phyloP scores from a whole-genome alignment of 2,329 filamentous ascomycete genomes.

The Didymosphaeria variabile region DNA sequence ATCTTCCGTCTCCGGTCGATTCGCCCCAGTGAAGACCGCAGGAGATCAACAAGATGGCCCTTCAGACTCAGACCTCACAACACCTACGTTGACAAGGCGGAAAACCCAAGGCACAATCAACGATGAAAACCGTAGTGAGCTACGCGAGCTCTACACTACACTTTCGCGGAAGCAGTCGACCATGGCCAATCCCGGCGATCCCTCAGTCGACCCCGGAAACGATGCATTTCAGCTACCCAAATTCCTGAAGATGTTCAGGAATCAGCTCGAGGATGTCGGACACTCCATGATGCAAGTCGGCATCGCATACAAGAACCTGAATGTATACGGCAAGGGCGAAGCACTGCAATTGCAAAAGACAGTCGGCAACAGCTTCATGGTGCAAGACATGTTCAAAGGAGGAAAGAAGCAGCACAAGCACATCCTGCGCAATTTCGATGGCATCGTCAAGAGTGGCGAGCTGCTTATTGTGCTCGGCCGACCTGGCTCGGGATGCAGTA shows the following conservation, averaged over 20 bases:
- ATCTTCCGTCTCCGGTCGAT: conserved; percentile 17
- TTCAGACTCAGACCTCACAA: conserved; percentile 9
- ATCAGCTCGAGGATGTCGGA: conserved; percentile 64
- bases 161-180: conserved; percentile 36
- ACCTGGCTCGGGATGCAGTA: conserved; percentile 69
- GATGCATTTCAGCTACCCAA: conserved; percentile 64
- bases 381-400: conserved; percentile 66
- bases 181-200: conserved; percentile 51
- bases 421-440: conserved; percentile 64
- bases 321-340: conserved; percentile 72
- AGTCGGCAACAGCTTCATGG: conserved; percentile 66
- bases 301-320: conserved; percentile 71
- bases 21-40: conserved; percentile 17
- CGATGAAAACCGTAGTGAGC: conserved; percentile 34
- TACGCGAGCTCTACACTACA: conserved; percentile 34
- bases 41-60: conserved; percentile 14
- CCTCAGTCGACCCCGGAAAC: conserved; percentile 62
- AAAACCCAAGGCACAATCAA: conserved; percentile 32
- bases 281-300: conserved; percentile 65
- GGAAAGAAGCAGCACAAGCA: conserved; percentile 61
- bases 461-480: conserved; percentile 58
- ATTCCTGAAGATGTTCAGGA: conserved; percentile 61
- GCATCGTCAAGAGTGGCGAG: conserved; percentile 61
- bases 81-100: conserved; percentile 16
- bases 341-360: conserved; percentile 75